Evolutionary conservation across 495 filamentous ascomycete genomes (phyloP).

Genomic region (Sabuloglossum arenarium): DNA sequence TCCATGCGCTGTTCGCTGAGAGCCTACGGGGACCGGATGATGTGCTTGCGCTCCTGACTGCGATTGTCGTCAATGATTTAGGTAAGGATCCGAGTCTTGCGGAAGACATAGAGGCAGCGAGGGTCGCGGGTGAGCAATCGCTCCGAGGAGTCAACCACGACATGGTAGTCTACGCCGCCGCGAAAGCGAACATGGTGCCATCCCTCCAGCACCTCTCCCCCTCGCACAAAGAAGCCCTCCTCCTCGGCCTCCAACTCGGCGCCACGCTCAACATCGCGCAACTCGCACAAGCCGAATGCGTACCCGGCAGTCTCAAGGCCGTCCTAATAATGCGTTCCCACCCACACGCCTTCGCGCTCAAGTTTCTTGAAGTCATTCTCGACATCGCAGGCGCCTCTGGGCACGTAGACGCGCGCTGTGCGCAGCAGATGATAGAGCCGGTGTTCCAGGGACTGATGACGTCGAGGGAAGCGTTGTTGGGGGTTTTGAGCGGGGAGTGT

Average conservation of each 20-base stretch:
- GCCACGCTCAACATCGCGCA: constrained; percentile 25
- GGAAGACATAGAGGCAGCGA: constrained; percentile 12
- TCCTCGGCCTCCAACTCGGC: constrained; percentile 23
- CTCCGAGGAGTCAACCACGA: constrained; percentile 19
- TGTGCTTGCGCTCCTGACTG: constrained; percentile 17
- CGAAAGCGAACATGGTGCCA: constrained; percentile 11
- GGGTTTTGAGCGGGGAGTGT: constrained; percentile 6
- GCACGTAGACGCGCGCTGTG: constrained; percentile 20
- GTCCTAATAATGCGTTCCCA: constrained; percentile 12
- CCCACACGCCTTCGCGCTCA: constrained; percentile 15
- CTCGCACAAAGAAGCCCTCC: constrained; percentile 14
- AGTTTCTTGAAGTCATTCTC: constrained; percentile 20
- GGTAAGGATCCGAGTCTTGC: constrained; percentile 20
- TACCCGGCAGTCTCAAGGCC: constrained; percentile 13
- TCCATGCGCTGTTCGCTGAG: neutral
- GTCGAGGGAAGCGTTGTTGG: constrained; percentile 15
- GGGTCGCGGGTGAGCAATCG: constrained; percentile 9
- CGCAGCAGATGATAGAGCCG: constrained; percentile 17
- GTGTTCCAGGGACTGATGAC: constrained; percentile 16
- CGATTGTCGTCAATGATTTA: constrained; percentile 21
- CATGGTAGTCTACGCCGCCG: constrained; percentile 17
- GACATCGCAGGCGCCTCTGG: constrained; percentile 21
- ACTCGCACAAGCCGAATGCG: constrained; percentile 21
- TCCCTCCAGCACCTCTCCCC: constrained; percentile 12
- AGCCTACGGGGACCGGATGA: constrained; percentile 5